Evolutionary conservation across 2,329 filamentous ascomycete species (phyloP), one percentile per base, ranked within the genome.

Genomic region (Penicillium sp.): DNA sequence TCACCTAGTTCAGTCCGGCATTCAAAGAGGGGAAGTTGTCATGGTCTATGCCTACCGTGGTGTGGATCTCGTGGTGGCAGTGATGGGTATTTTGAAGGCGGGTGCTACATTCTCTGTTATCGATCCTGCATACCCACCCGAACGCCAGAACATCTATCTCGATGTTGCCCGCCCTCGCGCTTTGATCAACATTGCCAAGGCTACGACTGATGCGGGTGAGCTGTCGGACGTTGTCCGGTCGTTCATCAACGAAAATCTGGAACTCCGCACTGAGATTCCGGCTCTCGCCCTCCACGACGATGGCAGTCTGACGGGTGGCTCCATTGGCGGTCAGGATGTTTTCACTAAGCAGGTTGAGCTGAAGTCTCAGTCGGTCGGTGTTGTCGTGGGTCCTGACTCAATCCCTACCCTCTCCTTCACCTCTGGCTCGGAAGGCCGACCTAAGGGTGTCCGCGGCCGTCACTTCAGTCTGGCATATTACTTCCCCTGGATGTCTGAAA

Each of bases 401-500:
- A 89, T 83, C 6, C 89, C 89, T 1, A 96, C 89, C 0, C 79
- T 96, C 1, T 85, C 81, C 31, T 92, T 91, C 72, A 92, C 90
- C 1, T 86, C 82, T 6, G 92, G 92, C 13, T 79, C 77, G 1
- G 91, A 96, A 77, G 91, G 90, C 47, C 82, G 85, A 64, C 92
- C 92, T 36, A 96, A 96, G 80, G 92, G 92, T 66, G 94, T 98
- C 13, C 83, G 87, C 56, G 93, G 94, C 1, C 85, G 94, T 14
- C 94, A 98, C 76, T 98, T 89, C 78, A 90, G 87, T 52, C 80
- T 98, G 60, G 85, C 92, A 1, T 88, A 89, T 68, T 98, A 96
- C 78, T 96, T 94, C 71, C 87, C 88, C 19, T 98, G 92, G 93
- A 98, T 98, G 94, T 87, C 91, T 0, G 79, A 95, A 76, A 86